Percentiles rank a stretch among this genome's conserved stretches.
Evolutionary conservation across 768 basidiomycete species (phyloP).

Genomic region (Melanogaster broomeanus): DNA sequence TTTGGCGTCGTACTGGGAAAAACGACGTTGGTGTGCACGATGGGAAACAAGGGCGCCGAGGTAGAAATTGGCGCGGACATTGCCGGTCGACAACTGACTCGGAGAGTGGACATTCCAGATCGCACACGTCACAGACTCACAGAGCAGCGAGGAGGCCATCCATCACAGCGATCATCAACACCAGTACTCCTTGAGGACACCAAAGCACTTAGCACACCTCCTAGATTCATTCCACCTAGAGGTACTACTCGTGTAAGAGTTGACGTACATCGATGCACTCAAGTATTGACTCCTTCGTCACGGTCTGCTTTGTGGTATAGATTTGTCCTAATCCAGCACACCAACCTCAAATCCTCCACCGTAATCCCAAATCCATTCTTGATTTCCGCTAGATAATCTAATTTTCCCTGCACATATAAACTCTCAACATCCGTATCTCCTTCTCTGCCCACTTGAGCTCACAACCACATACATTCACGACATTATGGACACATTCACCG

Average conservation of each 20-base stretch:
- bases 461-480: neutral
- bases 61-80: slow-evolving; percentile 15
- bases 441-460: neutral
- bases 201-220: neutral
- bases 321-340: slow-evolving; percentile 29
- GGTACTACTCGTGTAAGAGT: too few species aligned
- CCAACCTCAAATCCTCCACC: slow-evolving; percentile 20
- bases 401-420: slow-evolving; percentile 21
- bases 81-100: too few species aligned
- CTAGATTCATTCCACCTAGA: neutral
- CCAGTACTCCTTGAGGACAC: neutral
- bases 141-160: neutral
- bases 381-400: slow-evolving; percentile 31
- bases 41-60: slow-evolving; percentile 12
- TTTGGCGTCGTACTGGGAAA: slow-evolving; percentile 14
- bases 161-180: neutral
- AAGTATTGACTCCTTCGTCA: too few species aligned
- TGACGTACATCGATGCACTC: too few species aligned
- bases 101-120: too few species aligned
- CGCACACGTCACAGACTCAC: slow-evolving; percentile 3
- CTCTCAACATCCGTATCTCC: neutral
- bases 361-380: slow-evolving; percentile 23
- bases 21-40: slow-evolving; percentile 5
- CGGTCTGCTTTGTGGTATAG: neutral
- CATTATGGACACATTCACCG: slow-evolving; percentile 73